Conservation (phyloP, 768 basidiomycete species). For the Chalciporus pseudorubinellus region DNA sequence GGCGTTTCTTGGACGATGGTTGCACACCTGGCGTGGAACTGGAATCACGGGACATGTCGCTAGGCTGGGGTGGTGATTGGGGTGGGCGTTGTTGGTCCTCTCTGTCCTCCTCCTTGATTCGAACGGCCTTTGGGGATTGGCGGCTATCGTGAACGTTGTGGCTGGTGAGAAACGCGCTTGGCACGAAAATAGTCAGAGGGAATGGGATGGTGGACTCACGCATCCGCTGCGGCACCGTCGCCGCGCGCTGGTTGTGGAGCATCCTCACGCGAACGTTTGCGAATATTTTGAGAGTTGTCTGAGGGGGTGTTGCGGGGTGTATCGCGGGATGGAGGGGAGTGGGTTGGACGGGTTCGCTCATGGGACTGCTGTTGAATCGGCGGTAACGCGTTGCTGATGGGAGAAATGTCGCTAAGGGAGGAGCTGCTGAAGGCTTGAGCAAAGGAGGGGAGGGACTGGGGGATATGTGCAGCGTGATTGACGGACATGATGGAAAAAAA, state of each 20-base stretch:
- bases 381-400: slow-evolving; percentile 57
- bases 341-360: slow-evolving; percentile 34
- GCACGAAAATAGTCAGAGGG: neutral
- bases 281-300: slow-evolving; percentile 24
- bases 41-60: slow-evolving; percentile 17
- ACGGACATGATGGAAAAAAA: slow-evolving; percentile 37
- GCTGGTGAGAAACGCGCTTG: slow-evolving; percentile 19
- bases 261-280: slow-evolving; percentile 49
- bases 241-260: slow-evolving; percentile 29
- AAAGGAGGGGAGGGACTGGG: slow-evolving; percentile 75
- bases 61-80: slow-evolving; percentile 32
- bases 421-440: slow-evolving; percentile 68
- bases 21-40: slow-evolving; percentile 40
- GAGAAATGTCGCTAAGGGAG: slow-evolving; percentile 49
- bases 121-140: slow-evolving; percentile 45
- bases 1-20: slow-evolving; percentile 58
- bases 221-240: slow-evolving; percentile 37
- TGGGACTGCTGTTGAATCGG: slow-evolving; percentile 55
- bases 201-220: slow-evolving; percentile 39
- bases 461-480: slow-evolving; percentile 43
- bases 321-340: slow-evolving; percentile 26
- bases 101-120: slow-evolving; percentile 65
- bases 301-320: slow-evolving; percentile 32
- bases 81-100: slow-evolving; percentile 40
- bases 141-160: slow-evolving; percentile 32